A percentile compares a stretch with the other conserved stretches of the same genome.
Evolutionary conservation across 2,329 filamentous ascomycete genomes (phyloP).

Genomic region (Pestalotiopsis sp.): DNA sequence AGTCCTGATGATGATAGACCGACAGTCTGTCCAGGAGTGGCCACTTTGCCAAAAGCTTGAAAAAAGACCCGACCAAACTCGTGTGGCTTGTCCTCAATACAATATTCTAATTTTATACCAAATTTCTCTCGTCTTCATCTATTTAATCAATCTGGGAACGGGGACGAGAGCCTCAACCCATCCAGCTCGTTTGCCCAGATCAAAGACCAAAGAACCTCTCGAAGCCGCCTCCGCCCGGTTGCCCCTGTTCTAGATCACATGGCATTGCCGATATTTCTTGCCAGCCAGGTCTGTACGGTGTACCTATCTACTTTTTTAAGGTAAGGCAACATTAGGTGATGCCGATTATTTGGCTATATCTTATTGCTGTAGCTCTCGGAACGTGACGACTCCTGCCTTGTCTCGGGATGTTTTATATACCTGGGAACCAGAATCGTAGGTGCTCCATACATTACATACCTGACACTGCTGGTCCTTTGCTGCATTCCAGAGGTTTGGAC

Average conservation of each 20-base stretch:
- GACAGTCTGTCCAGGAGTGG: not conserved
- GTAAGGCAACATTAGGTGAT: not conserved
- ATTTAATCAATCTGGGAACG: not conserved
- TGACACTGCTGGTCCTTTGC: no score
- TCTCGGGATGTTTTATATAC: no score
- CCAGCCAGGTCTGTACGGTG: not conserved
- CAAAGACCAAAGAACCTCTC: not conserved
- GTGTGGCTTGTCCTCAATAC: not conserved
- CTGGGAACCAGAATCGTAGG: no score
- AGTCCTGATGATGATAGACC: not conserved
- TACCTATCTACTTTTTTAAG: not conserved
- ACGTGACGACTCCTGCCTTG: no score
- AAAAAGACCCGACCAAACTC: not conserved
- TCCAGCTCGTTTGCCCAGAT: not conserved
- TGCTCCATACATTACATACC: no score
- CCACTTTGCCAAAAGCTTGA: not conserved
- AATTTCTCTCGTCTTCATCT: not conserved
- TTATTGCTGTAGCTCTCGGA: no score
- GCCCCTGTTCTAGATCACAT: not conserved
- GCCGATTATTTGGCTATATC: not conserved
- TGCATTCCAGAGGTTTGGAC: no score
- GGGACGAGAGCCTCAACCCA: not conserved
- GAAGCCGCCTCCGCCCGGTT: not conserved
- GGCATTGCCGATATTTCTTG: not conserved
- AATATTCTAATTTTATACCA: not conserved